phyloP scores from a whole-genome alignment of 31 red algal species.

The Asparagopsis taxiformis region DNA sequence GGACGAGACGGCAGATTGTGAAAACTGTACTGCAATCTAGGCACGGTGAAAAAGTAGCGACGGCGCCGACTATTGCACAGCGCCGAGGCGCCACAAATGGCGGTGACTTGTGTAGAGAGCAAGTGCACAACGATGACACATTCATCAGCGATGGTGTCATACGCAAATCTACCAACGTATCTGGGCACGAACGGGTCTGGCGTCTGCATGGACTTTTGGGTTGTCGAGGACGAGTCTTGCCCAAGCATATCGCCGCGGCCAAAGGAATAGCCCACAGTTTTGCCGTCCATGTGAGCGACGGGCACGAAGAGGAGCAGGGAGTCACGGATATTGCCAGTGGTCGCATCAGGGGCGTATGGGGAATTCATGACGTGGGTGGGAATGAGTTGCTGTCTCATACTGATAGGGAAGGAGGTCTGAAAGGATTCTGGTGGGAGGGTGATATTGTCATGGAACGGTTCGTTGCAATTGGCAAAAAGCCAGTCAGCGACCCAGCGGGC shows the following conservation, averaged over 20 bases:
- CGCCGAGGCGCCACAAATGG: background rate
- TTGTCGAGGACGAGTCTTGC: conserved; percentile 8
- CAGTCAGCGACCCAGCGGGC: conserved; percentile 25
- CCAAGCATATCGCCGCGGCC: background rate
- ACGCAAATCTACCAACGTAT: conserved; percentile 53
- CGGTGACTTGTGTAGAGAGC: conserved; percentile 3
- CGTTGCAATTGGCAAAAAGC: conserved; percentile 18
- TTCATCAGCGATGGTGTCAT: too few species aligned
- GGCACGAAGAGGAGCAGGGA: conserved; percentile 58
- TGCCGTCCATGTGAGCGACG: conserved; percentile 10
- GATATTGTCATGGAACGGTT: conserved; percentile 36
- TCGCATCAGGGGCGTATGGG: too few species aligned
- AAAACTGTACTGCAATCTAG: conserved; percentile 5
- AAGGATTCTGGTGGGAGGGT: conserved; percentile 13
- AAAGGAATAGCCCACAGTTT: conserved; percentile 43
- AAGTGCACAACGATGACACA: conserved; percentile 9
- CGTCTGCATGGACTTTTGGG: too few species aligned
- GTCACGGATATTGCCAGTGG: too few species aligned
- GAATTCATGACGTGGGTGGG: too few species aligned
- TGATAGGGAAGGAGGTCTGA: too few species aligned
- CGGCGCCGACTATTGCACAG: background rate
- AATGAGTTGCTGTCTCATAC: too few species aligned
- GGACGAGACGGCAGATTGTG: conserved; percentile 3
- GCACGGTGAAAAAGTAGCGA: conserved; percentile 21
- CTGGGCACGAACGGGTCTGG: conserved; percentile 35